These are phyloP conservation scores for Blastobotrys ciferrii DNA, from an alignment of 1,139 yeast species.

Conservation along the genomic window DNA sequence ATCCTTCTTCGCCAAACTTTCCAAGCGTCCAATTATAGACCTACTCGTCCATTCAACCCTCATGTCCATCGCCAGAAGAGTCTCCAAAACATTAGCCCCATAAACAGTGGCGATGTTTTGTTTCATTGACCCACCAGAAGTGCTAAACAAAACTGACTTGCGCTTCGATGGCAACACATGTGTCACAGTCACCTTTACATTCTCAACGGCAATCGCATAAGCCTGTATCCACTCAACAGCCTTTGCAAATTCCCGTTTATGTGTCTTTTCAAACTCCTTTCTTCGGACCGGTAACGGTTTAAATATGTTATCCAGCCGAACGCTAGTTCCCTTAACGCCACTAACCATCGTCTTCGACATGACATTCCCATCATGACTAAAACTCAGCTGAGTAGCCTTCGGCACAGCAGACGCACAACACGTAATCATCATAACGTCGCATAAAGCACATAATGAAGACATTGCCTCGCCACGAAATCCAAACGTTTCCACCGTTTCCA, in stretches of 20 bases:
- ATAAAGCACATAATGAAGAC: constrained; percentile 36
- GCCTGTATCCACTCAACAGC: constrained; percentile 61
- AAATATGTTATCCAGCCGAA: constrained; percentile 53
- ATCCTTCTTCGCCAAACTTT: constrained; percentile 1
- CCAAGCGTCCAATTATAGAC: constrained; percentile 14
- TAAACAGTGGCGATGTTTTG: constrained; percentile 65
- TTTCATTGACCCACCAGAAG: constrained; percentile 38
- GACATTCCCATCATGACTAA: constrained; percentile 54
- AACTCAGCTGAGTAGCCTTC: constrained; percentile 53
- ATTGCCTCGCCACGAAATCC: constrained; percentile 44
- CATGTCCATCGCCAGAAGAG: constrained; percentile 50
- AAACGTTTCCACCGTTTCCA: constrained; percentile 41
- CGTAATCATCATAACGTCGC: constrained; percentile 52
- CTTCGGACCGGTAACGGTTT: constrained; percentile 59
- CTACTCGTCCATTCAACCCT: constrained; percentile 18
- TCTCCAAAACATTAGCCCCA: constrained; percentile 63
- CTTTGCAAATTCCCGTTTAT: constrained; percentile 69
- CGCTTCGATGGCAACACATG: constrained; percentile 51
- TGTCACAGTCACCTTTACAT: constrained; percentile 57
- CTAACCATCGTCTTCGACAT: constrained; percentile 38
- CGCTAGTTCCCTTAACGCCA: constrained; percentile 51
- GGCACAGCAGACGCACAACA: constrained; percentile 53
- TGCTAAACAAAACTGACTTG: constrained; percentile 49
- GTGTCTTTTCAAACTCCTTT: constrained; percentile 66
- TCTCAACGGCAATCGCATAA: constrained; percentile 61